Base-by-base conservation (phyloP, 31 red algal genomes). In the Odonthalia washingtoniensis region DNA sequence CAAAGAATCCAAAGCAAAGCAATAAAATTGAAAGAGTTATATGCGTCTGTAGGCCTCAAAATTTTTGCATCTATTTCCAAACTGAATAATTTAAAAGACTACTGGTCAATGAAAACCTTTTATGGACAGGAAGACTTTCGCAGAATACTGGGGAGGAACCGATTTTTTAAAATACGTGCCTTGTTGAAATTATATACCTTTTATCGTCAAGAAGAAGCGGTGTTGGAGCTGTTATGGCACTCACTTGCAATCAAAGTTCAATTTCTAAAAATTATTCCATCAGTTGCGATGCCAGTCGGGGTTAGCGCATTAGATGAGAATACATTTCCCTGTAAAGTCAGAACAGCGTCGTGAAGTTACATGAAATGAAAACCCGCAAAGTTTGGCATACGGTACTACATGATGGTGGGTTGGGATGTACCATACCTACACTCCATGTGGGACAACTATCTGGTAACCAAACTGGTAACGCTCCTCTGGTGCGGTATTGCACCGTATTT, bases 231-330 rank as follows among this genome's bases (percentile, higher is more conserved):
- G 43, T 31, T 78, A 21, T 78, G 75, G 75, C 38, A 78, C 32
- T 78, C 43, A 9, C 3, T 32, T 30, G 52, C 32, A 32, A 60
- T 78, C 42, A 3, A 53, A n/a, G 41, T 26, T 9, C 75, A 78
- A 53, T 60, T 78, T 32, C 12, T 60, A 2, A 78, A 78, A 53
- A 78, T 53, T 35, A 32, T 78, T 37, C 42, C 75, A 78, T 40
- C 57, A 37, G 42, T n/a, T n/a, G n/a, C n/a, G n/a, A n/a, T n/a
- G n/a, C n/a, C 75, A 3, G 42, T 57, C 30, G 75, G 75, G 12
- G 75, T 78, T 2, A 57, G 42, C 17, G 57, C 2, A 3, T 78
- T 78, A 46, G 43, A 57, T 26, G 75, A 78, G 26, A 78, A 78
- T 36, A 78, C 43, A 4, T 37, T 78, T 4, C 4, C 42, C 2